Evolutionary conservation across 257 asterid species (phyloP).

Genomic region (Nicotiana obtusifolia): DNA sequence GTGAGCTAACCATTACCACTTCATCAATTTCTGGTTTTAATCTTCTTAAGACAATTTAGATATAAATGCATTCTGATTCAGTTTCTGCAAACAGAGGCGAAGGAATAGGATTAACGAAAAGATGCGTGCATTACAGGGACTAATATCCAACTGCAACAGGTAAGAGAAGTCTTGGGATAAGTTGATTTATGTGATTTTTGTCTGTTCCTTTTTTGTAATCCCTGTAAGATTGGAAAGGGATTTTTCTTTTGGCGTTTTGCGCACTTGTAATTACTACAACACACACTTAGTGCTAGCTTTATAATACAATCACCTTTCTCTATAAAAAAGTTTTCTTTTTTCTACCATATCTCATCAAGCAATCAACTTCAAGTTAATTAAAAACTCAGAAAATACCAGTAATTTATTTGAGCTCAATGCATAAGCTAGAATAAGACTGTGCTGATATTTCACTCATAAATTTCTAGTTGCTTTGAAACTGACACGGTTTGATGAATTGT

Average conservation of each 20-base stretch:
- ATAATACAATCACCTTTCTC: no score
- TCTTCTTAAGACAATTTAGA: background rate
- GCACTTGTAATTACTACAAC: no score
- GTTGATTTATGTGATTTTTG: background rate
- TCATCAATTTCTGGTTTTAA: background rate
- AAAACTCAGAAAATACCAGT: background rate
- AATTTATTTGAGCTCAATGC: background rate
- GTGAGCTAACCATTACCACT: constrained; percentile 38
- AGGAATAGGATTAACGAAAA: constrained; percentile 90
- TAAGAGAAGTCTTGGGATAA: constrained; percentile 12
- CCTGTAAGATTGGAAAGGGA: no score
- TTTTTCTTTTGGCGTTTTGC: no score
- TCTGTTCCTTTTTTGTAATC: background rate
- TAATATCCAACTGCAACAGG: constrained; percentile 97
- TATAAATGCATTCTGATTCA: constrained; percentile 11
- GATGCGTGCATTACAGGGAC: constrained; percentile 97
- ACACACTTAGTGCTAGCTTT: no score
- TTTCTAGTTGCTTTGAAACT: background rate
- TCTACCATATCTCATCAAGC: background rate
- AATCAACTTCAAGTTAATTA: background rate
- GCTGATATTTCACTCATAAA: background rate
- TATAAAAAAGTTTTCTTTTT: background rate
- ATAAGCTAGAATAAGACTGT: background rate
- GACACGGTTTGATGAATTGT: background rate
- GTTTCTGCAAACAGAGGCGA: constrained; percentile 54